phyloP scores from a whole-genome alignment of 768 basidiomycete genomes.

The Leccinum uliginosum region DNA sequence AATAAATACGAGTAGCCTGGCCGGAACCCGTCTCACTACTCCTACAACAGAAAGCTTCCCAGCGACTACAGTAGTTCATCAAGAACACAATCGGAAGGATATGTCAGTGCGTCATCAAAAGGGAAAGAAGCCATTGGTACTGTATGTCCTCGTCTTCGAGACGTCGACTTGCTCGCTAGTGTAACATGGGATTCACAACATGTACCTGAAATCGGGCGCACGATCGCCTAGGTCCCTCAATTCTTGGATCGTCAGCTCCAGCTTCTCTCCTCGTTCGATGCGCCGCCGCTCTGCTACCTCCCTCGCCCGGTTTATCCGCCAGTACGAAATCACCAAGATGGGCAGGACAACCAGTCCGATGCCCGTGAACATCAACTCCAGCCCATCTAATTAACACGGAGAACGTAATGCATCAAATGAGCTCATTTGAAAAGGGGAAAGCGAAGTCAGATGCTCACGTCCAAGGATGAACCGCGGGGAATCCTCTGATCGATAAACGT shows the following conservation, averaged over 20 bases:
- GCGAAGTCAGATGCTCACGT: constrained; percentile 36
- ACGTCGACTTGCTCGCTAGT: background rate
- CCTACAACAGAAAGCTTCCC: background rate
- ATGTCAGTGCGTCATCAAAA: background rate
- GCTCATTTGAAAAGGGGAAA: background rate
- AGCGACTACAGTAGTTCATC: background rate
- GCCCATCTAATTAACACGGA: constrained; percentile 37
- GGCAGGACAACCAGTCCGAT: constrained; percentile 56
- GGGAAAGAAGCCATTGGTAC: background rate
- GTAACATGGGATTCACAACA: constrained; percentile 26
- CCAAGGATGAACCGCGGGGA: constrained; percentile 58
- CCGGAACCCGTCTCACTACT: background rate
- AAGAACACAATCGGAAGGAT: background rate
- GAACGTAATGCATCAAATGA: background rate
- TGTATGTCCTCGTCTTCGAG: background rate
- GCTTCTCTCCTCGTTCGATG: constrained; percentile 17
- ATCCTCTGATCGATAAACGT: constrained; percentile 58
- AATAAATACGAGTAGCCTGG: background rate
- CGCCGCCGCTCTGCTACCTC: constrained; percentile 29
- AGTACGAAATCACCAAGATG: constrained; percentile 46
- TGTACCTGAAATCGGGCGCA: constrained; percentile 62
- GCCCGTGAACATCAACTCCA: constrained; percentile 66
- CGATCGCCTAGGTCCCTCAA: constrained; percentile 48
- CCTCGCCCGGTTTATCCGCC: constrained; percentile 50
- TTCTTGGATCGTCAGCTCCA: constrained; percentile 12